Evolutionary conservation across 177 flowering plant species (phyloP).

Genomic region (Vitis hybrid): DNA sequence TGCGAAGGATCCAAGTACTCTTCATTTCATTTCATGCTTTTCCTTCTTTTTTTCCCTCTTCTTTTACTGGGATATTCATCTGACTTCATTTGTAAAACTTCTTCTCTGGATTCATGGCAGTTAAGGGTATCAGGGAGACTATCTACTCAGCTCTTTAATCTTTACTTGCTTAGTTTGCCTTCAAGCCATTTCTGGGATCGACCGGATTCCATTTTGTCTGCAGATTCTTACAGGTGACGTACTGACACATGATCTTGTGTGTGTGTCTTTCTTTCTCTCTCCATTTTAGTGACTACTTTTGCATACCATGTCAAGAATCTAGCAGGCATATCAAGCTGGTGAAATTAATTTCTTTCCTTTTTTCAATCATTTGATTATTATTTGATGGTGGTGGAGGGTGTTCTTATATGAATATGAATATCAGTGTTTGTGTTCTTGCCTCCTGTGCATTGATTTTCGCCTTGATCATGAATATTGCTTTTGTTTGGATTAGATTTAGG

Average conservation of each 20-base stretch:
- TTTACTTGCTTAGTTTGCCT: conserved; percentile 20
- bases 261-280: background rate
- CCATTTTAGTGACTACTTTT: background rate
- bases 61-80: background rate
- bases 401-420: background rate
- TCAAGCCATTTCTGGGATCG: conserved; percentile 24
- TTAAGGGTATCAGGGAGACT: background rate
- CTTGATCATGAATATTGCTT: background rate
- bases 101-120: conserved; percentile 5
- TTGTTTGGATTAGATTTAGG: background rate
- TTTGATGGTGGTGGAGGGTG: background rate
- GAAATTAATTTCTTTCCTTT: background rate
- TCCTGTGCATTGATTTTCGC: background rate
- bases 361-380: background rate
- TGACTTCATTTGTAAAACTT: background rate
- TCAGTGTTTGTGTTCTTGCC: no score
- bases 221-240: conserved; percentile 25
- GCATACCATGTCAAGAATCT: background rate
- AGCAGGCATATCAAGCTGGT: background rate
- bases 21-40: background rate
- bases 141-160: conserved; percentile 3
- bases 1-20: conserved; percentile 20
- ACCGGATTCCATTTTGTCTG: conserved; percentile 22
- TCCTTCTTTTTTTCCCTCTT: background rate
- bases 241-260: background rate